Evolutionary conservation across 495 filamentous ascomycete genomes (phyloP).

Genomic region (Aspergillus haitiensis): DNA sequence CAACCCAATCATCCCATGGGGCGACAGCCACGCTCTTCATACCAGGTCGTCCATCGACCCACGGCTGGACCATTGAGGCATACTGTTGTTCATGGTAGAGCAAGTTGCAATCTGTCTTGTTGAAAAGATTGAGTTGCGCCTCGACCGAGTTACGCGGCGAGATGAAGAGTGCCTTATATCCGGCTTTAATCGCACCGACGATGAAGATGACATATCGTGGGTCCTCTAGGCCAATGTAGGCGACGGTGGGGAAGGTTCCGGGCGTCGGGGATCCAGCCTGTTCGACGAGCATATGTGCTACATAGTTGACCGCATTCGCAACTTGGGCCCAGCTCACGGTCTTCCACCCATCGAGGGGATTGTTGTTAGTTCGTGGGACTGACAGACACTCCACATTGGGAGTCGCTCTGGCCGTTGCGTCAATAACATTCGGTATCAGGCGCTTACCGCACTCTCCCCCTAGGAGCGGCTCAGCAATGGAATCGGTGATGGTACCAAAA

Average conservation of each 20-base stretch:
- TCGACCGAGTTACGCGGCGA: slow-evolving; percentile 43
- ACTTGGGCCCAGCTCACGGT: slow-evolving; percentile 27
- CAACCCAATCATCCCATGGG: slow-evolving; percentile 23
- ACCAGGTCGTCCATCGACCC: slow-evolving; percentile 20
- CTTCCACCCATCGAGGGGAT: slow-evolving; percentile 29
- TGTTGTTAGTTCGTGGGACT: slow-evolving; percentile 15
- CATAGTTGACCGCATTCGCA: slow-evolving; percentile 41
- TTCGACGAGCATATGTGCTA: slow-evolving; percentile 40
- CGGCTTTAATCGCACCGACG: slow-evolving; percentile 38
- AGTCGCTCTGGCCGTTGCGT: slow-evolving; percentile 20
- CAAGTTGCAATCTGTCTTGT: slow-evolving; percentile 34
- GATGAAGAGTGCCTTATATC: slow-evolving; percentile 32
- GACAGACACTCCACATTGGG: slow-evolving; percentile 20
- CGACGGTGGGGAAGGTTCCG: slow-evolving; percentile 31
- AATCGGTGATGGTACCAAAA: slow-evolving; percentile 5
- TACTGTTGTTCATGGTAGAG: slow-evolving; percentile 24
- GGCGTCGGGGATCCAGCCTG: slow-evolving; percentile 27
- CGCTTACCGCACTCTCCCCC: slow-evolving; percentile 23
- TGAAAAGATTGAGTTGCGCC: slow-evolving; percentile 39
- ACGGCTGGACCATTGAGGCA: slow-evolving; percentile 20
- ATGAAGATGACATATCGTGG: slow-evolving; percentile 38
- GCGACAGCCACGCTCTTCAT: slow-evolving; percentile 24
- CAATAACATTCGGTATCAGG: slow-evolving; percentile 21
- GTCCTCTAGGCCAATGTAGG: slow-evolving; percentile 42
- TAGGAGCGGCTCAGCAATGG: not conserved